Evolutionary conservation across 495 filamentous ascomycete species (phyloP).

Genomic region (Xylaria castorea): DNA sequence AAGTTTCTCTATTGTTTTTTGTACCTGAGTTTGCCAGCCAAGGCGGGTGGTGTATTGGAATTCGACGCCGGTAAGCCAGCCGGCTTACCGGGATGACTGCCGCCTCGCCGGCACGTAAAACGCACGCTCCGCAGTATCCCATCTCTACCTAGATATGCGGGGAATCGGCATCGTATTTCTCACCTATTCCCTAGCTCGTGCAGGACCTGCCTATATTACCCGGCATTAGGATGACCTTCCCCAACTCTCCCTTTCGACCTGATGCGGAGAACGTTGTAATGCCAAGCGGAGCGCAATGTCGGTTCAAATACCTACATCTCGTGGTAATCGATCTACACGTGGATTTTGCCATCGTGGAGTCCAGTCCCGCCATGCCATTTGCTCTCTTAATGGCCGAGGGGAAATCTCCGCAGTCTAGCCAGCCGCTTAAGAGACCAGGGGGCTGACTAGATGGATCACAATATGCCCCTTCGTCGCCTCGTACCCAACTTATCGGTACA

Average conservation of each 20-base stretch:
- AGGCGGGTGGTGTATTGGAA: neutral
- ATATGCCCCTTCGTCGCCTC: neutral
- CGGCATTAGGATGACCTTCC: neutral
- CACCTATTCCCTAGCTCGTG: neutral
- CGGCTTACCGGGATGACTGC: conserved; percentile 23
- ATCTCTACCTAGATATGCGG: neutral
- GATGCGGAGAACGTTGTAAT: conserved; percentile 21
- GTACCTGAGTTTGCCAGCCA: neutral
- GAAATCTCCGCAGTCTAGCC: neutral
- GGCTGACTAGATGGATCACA: neutral
- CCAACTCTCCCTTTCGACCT: neutral
- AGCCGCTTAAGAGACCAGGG: neutral
- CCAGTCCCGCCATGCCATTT: neutral
- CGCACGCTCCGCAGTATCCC: neutral
- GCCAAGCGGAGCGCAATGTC: neutral
- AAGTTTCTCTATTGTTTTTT: neutral
- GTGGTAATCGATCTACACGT: neutral
- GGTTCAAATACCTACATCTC: neutral
- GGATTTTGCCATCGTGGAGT: neutral
- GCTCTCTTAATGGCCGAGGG: neutral
- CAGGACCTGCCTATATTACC: neutral
- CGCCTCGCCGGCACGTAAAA: conserved; percentile 1
- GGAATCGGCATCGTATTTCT: neutral
- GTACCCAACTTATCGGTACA: neutral
- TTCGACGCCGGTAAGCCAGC: neutral